Percentiles rank a stretch among this genome's conserved stretches.
Conservation (phyloP, 768 basidiomycete genomes). For the Termitomyces sp. region DNA sequence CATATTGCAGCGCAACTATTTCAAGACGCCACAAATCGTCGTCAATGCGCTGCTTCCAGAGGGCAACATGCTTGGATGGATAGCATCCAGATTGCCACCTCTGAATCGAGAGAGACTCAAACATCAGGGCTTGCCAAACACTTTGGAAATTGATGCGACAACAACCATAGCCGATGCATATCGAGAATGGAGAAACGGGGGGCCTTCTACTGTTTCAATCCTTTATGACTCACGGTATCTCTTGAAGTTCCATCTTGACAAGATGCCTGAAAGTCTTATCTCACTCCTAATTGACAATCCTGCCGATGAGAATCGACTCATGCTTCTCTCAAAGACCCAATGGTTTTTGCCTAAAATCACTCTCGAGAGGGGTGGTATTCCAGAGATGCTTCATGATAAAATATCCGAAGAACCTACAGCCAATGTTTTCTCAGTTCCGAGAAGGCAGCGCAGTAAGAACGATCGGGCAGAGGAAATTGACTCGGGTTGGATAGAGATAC, state of each 20-base stretch:
- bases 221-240: constrained; percentile 68
- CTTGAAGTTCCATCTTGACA: constrained; percentile 37
- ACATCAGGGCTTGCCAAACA: constrained; percentile 17
- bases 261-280: constrained; percentile 35
- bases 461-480: not conserved
- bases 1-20: constrained; percentile 20
- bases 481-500: constrained; percentile 36
- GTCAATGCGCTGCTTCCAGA: not conserved
- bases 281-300: constrained; percentile 17
- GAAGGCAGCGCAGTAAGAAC: not conserved
- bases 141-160: constrained; percentile 40
- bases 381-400: constrained; percentile 13
- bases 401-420: constrained; percentile 5
- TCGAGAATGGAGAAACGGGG: constrained; percentile 12
- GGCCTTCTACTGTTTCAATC: constrained; percentile 24
- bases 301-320: constrained; percentile 17
- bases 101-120: constrained; percentile 25
- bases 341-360: constrained; percentile 49
- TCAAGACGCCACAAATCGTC: constrained; percentile 16
- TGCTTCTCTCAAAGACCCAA: constrained; percentile 30
- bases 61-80: constrained; percentile 43
- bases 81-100: constrained; percentile 56
- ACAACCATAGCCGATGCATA: constrained; percentile 13
- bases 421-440: not conserved
- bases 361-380: constrained; percentile 11